Evolutionary conservation across 75 land plant species (phyloP), one percentile per base, ranked within the genome.

Genomic region (Cryptomeria japonica): DNA sequence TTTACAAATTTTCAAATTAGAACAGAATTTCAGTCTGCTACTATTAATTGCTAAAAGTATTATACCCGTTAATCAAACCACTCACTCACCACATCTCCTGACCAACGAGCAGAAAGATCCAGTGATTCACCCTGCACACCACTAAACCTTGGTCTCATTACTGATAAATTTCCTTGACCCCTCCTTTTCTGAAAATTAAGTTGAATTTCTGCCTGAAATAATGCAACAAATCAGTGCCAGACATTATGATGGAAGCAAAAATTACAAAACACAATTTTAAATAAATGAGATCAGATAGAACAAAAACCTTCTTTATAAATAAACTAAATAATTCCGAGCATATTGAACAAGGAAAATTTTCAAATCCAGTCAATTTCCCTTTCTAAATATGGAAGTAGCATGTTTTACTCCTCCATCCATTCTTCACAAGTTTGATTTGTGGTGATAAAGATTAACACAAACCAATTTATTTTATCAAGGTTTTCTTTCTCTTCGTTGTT

Each of bases 71-170:
- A 89, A 86, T 58, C 28, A 42, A 49, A 85, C 18, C 37, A 58
- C 68, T 78, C 80, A 92, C 97, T 90, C 84, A 98, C 99, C 91
- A 98, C 99, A 91, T 98, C 99, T 25, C 99, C 99, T 87, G 99
- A 97, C 99, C 99, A 98, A 84, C 99, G 93, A 89, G 95, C 96
- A 87, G 97, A 96, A 72, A 98, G 86, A 90, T 97, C 99, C 39
- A 98, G 92, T 13, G 96, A 94, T 91, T 98, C 97, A 53, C 99
- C 99, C 80, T 97, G 92, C 72, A 98, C 88, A 87, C 99, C 99
- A 92, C 99, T 98, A 70, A 97, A 98, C 87, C 98, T 94, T 70
- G 99, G 99, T 19, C 88, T 96, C 51, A 95, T 92, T 12, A 98
- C 94, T 64, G 96, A 96, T 84, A 98, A 88, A 32, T 89, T 86